Conservation (phyloP, 2,329 filamentous ascomycete species). For the Didymella lethalis region DNA sequence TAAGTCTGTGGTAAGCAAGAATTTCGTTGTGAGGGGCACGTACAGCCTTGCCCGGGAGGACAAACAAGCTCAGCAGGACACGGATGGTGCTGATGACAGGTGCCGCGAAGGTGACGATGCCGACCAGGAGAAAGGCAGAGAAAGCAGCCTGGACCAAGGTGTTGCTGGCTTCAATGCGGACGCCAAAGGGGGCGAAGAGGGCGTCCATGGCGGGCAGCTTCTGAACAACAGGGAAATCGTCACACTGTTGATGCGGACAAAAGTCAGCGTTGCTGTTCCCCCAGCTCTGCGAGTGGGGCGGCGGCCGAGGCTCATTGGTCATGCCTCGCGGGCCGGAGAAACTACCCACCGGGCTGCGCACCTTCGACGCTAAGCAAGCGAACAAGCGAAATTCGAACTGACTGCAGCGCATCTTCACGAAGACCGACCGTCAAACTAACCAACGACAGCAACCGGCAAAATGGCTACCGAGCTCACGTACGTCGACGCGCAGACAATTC, state of each 20-base stretch:
- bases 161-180: slow-evolving; percentile 45
- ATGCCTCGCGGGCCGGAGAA: neutral
- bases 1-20: slow-evolving; percentile 1
- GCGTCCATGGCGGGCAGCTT: slow-evolving; percentile 15
- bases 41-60: slow-evolving; percentile 59
- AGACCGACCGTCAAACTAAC: slow-evolving; percentile 46
- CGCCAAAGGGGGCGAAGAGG: slow-evolving; percentile 32
- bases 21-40: slow-evolving; percentile 26
- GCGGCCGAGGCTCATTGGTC: slow-evolving; percentile 18
- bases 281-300: slow-evolving; percentile 18
- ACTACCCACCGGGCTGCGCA: neutral
- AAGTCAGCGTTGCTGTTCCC: neutral
- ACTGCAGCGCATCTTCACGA: slow-evolving; percentile 26
- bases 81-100: slow-evolving; percentile 57
- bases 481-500: slow-evolving; percentile 26
- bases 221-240: slow-evolving; percentile 2
- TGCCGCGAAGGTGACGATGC: slow-evolving; percentile 41
- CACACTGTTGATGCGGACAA: slow-evolving; percentile 8
- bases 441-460: slow-evolving; percentile 46
- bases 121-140: slow-evolving; percentile 41
- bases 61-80: slow-evolving; percentile 58
- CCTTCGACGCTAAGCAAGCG: neutral
- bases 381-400: slow-evolving; percentile 18
- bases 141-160: slow-evolving; percentile 39
- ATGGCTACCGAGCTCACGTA: slow-evolving; percentile 57